These are phyloP conservation scores for Escallonia rubra DNA, from an alignment of 129 eudicot genomes.

Conservation along the genomic window DNA sequence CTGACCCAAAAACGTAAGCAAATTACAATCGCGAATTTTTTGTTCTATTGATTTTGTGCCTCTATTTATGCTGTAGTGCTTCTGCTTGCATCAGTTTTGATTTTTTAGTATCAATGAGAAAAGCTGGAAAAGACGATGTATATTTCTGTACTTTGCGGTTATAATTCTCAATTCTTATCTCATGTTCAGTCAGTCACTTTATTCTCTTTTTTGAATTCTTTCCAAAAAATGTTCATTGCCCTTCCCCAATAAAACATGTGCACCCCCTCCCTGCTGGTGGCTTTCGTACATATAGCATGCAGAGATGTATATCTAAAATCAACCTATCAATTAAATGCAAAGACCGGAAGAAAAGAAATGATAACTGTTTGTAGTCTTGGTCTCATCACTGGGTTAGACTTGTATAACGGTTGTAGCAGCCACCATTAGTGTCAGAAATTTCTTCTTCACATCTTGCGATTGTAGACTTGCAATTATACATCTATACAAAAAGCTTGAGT, in stretches of 20 bases:
- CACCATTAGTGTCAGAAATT: too few relatives aligned
- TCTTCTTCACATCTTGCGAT: not conserved
- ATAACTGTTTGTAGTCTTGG: not conserved
- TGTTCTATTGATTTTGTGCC: not conserved
- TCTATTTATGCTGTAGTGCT: not conserved
- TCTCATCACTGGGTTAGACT: too few relatives aligned
- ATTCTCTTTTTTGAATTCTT: too few relatives aligned
- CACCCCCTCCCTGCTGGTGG: too few relatives aligned
- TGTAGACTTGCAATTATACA: not conserved
- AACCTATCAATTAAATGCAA: not conserved
- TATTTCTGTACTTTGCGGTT: not conserved
- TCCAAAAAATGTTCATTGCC: too few relatives aligned
- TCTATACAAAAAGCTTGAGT: not conserved
- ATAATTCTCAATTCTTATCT: not conserved
- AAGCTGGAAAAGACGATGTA: not conserved
- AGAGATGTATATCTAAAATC: too few relatives aligned
- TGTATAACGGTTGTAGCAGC: too few relatives aligned
- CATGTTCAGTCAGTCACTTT: not conserved
- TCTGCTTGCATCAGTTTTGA: not conserved
- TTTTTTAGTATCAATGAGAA: not conserved
- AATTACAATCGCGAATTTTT: not conserved
- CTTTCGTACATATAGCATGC: too few relatives aligned
- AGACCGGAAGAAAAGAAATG: not conserved
- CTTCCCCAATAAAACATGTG: too few relatives aligned
- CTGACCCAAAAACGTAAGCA: constrained; percentile 79